Conservation (phyloP, 148 eudicot species). For the Talinum fruticosum region DNA sequence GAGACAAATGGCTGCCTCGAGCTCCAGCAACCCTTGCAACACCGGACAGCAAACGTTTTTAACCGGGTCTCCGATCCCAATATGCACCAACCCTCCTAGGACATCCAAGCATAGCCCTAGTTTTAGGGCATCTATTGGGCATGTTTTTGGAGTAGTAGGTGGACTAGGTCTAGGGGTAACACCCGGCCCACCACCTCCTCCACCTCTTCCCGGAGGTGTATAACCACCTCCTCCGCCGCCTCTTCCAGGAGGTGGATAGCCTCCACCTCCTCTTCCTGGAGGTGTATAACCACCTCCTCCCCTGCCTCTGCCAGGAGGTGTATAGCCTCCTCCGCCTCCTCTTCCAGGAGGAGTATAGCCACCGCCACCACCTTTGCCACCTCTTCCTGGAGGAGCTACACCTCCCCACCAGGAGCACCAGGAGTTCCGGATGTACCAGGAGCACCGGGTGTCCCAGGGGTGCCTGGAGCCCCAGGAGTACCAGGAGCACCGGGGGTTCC, state of each 20-base stretch:
- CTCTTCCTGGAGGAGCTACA: conserved; percentile 14
- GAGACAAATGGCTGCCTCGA: conserved; percentile 89
- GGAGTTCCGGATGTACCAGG: conserved; percentile 17
- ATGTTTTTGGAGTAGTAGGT: conserved; percentile 38
- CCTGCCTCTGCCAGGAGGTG: conserved; percentile 26
- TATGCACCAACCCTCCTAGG: conserved; percentile 80
- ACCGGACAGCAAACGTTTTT: conserved; percentile 98
- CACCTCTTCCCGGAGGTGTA: conserved; percentile 21
- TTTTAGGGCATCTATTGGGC: conserved; percentile 81
- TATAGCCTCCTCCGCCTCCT: conserved; percentile 27
- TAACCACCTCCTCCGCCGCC: conserved; percentile 29
- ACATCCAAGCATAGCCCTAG: conserved; percentile 86
- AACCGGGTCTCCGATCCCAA: conserved; percentile 75
- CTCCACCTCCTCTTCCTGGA: conserved; percentile 24
- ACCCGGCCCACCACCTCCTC: conserved; percentile 29
- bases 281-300: conserved; percentile 24
- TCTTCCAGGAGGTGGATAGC: conserved; percentile 22
- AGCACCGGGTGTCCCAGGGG: conserved; percentile 22
- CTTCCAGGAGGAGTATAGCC: conserved; percentile 21
- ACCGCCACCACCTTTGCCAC: conserved; percentile 32
- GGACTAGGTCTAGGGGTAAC: conserved; percentile 25
- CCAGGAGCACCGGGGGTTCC: conserved; percentile 28
- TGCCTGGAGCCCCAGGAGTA: conserved; percentile 16
- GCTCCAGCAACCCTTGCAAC: too few species aligned
- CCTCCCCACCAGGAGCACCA: conserved; percentile 22